Base-by-base conservation (phyloP, 768 basidiomycete species). In the Tubosaeta brunneosetosa region DNA sequence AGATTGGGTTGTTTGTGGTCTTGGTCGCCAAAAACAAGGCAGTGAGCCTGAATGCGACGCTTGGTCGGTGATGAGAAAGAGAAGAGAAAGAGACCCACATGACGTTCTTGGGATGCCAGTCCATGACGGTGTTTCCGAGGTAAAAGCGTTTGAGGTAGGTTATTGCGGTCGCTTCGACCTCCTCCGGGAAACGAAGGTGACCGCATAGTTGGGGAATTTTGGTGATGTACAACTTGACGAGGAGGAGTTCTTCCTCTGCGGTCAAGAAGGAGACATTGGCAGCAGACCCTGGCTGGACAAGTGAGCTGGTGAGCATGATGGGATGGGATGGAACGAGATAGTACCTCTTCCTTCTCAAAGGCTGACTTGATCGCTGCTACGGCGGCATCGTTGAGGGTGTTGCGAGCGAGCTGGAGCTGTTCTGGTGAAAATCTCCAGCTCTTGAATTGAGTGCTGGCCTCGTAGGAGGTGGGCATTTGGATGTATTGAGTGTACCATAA, bases 61-160 rank as follows among this genome's bases (percentile, higher is more conserved):
- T 55, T 37, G 51, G 41, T 27, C 25, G 43, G 13, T 17, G 32
- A 25, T 10, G 16, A 19, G 19, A 13, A 41, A 9, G 22, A 32
- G 47, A 22, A 31, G 32, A 47, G 33, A 49, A 29, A 36, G n/a
- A 12, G 9, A 70, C 86, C 45, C 63, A 97, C 97, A 99, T 99
- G 63, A 99, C 91, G 64, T 91, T 94, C 72, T 94, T 95, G 0
- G 97, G 97, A 73, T 98, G 97, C 86, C 92, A 97, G 66, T 98
- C 97, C 94, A 98, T 97, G 49, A 94, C 92, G 2, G 94, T 98
- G 65, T 98, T 98, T 72, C 88, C 88, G 50, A 98, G 79, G 66
- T 98, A 99, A 71, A 99, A 99, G 4, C 97, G 80, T 68, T 98
- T 98, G 60, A 99, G 74, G 70, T 97, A 99, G 51, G 81, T 85